These are phyloP conservation scores for Nigrograna mackinnonii DNA, from an alignment of 2,329 filamentous ascomycete species.

Conservation along the genomic window DNA sequence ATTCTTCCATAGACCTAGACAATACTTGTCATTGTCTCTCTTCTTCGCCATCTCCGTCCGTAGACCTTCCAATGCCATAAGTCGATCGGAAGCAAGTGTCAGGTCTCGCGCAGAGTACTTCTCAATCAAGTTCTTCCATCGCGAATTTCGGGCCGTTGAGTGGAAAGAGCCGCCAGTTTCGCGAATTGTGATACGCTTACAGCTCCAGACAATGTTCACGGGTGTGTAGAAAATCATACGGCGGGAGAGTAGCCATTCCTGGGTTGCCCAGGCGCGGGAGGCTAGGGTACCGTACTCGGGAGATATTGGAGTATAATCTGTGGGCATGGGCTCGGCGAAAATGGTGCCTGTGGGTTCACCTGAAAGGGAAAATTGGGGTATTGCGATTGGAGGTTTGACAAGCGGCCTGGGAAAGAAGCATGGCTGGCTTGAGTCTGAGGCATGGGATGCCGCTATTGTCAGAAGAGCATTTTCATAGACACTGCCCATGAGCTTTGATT, in stretches of 20 bases:
- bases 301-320: slow-evolving; percentile 15
- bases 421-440: slow-evolving; percentile 15
- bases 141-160: slow-evolving; percentile 19
- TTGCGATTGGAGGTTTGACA: slow-evolving; percentile 3
- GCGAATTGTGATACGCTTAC: slow-evolving; percentile 19
- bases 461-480: slow-evolving; percentile 15
- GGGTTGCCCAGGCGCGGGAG: slow-evolving; percentile 18
- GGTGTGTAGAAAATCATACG: slow-evolving; percentile 24
- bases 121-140: slow-evolving; percentile 23
- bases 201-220: slow-evolving; percentile 21
- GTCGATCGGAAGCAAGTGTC: slow-evolving; percentile 14
- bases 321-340: slow-evolving; percentile 13
- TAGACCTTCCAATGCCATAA: slow-evolving; percentile 41
- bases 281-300: slow-evolving; percentile 18
- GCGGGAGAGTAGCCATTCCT: slow-evolving; percentile 21
- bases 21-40: slow-evolving; percentile 12
- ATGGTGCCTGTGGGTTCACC: too few species aligned
- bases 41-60: slow-evolving; percentile 39
- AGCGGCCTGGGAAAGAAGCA: slow-evolving; percentile 17
- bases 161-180: slow-evolving; percentile 24
- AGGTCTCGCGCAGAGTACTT: slow-evolving; percentile 16
- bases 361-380: slow-evolving; percentile 12
- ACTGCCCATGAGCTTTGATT: slow-evolving; percentile 14
- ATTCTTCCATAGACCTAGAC: slow-evolving; percentile 22
- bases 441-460: slow-evolving; percentile 17